Evolutionary conservation across 805 yeast species (phyloP).

Genomic region (Yamadazyma phyllophila): DNA sequence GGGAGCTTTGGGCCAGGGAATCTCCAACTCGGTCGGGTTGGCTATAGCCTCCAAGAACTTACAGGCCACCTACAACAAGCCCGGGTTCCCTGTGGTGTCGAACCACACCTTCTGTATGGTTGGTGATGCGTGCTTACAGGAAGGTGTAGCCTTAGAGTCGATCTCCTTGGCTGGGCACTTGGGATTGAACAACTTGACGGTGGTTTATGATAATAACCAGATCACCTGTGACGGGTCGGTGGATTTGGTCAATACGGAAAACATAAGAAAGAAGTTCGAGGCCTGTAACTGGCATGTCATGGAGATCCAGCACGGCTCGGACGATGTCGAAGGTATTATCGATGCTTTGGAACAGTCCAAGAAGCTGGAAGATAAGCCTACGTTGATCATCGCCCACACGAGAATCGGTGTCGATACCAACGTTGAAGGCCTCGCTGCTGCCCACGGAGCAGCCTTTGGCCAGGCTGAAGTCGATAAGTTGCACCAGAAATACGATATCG

Average conservation of each 20-base stretch:
- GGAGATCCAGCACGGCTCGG: slow-evolving; percentile 31
- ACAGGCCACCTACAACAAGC: slow-evolving; percentile 32
- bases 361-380: slow-evolving; percentile 26
- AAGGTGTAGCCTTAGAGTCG: slow-evolving; percentile 40
- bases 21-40: slow-evolving; percentile 38
- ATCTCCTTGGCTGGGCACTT: slow-evolving; percentile 40
- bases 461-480: slow-evolving; percentile 24
- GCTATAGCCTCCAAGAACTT: slow-evolving; percentile 38
- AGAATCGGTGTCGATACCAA: slow-evolving; percentile 32
- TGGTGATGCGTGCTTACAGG: slow-evolving; percentile 43
- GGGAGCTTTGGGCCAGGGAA: slow-evolving; percentile 44
- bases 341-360: slow-evolving; percentile 34
- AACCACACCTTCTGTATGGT: slow-evolving; percentile 31
- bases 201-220: slow-evolving; percentile 38
- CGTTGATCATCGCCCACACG: slow-evolving; percentile 33
- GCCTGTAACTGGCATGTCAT: slow-evolving; percentile 37
- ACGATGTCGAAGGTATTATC: slow-evolving; percentile 26
- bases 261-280: slow-evolving; percentile 28
- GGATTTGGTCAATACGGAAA: slow-evolving; percentile 32
- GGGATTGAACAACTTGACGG: slow-evolving; percentile 31
- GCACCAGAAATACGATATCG: slow-evolving; percentile 18
- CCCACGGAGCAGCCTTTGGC: slow-evolving; percentile 38
- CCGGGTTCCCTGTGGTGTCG: slow-evolving; percentile 25
- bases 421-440: slow-evolving; percentile 26
- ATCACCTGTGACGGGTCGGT: slow-evolving; percentile 37